Conservation (phyloP, 2,329 filamentous ascomycete genomes). For the Onygena corvina region DNA sequence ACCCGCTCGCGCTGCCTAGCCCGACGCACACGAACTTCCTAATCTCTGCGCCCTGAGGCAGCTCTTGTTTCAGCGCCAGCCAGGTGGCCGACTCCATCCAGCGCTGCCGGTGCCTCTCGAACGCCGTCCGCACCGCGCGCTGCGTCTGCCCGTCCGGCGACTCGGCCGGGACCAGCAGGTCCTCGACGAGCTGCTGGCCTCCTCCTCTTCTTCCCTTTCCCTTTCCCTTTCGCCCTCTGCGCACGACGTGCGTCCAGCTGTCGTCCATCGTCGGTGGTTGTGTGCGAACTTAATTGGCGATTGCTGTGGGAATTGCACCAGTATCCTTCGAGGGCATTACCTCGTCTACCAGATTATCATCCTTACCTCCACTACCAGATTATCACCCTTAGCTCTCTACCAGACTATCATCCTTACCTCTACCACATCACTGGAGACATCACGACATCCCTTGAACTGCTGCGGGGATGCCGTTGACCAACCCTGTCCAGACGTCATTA, state of each 20-base stretch:
- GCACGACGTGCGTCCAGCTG: slow-evolving; percentile 38
- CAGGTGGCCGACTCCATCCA: slow-evolving; percentile 25
- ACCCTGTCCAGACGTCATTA: no score
- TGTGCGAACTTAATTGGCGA: slow-evolving; percentile 20
- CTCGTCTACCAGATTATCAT: no score
- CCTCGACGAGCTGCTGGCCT: slow-evolving; percentile 10
- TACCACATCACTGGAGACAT: no score
- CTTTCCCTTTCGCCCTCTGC: slow-evolving; percentile 21
- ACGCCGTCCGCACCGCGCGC: slow-evolving; percentile 23
- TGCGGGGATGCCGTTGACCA: no score
- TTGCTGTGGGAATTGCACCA: not conserved
- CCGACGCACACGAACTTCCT: slow-evolving; percentile 30
- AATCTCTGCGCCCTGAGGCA: slow-evolving; percentile 10
- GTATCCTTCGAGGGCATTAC: not conserved
- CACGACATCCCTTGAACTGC: no score
- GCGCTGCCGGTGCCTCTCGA: slow-evolving; percentile 22
- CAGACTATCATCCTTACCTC: no score
- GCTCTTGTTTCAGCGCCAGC: slow-evolving; percentile 13
- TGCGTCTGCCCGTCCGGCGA: slow-evolving; percentile 24
- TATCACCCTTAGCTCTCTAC: no score
- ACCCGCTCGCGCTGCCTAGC: slow-evolving; percentile 32
- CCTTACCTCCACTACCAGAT: no score
- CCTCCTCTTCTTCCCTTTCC: slow-evolving; percentile 4
- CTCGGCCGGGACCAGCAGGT: slow-evolving; percentile 29
- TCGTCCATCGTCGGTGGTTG: slow-evolving; percentile 26